Base-by-base conservation (phyloP, 495 filamentous ascomycete genomes). In the Podospora anserina region DNA sequence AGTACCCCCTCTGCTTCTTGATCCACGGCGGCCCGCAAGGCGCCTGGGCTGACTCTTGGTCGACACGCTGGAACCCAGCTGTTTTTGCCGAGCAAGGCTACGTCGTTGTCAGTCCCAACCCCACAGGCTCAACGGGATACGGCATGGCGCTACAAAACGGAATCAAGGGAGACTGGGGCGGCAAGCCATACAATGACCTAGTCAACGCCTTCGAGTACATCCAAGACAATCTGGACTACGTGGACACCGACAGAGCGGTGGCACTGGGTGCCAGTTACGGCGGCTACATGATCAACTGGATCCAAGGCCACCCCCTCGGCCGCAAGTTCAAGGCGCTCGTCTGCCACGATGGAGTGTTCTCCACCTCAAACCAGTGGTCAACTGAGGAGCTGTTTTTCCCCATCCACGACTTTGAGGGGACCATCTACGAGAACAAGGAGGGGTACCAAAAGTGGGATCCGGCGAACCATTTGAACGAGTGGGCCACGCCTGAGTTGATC, bases 31-130 rank as follows among this genome's bases (percentile, higher is more conserved):
- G 94, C 0, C 93, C 93, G 0, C 93, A 97, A 74, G 90, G 90
- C 6, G 89, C 91, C 1, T 96, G 93, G 92, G 85, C 82, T 5
- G 91, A 96, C 74, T 80, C 86, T 32, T 97, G 93, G 93, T 90
- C 86, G 68, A 96, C 91, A 0, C 83, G 94, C 18, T 97, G 94
- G 94, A 97, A 97, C 69, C 92, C 91, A 0, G 92, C 91, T 6
- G 85, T 96, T 4, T 96, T 94, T 75, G 93, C 94, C 4, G 93
- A 97, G 76, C 92, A 96, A 74, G 94, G 93, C 15, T 97, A 96
- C 69, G 88, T 97, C 15, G 91, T 92, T 11, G 86, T 97, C 23
- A 85, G 87, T n/a, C 92, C 93, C 6, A 96, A 97, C 72, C 93
- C 93, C 11, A 96, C 92, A 0, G 93, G 93, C 11, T 91, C 87